phyloP scores from a whole-genome alignment of 2,329 filamentous ascomycete species.

The Colletotrichum musae region DNA sequence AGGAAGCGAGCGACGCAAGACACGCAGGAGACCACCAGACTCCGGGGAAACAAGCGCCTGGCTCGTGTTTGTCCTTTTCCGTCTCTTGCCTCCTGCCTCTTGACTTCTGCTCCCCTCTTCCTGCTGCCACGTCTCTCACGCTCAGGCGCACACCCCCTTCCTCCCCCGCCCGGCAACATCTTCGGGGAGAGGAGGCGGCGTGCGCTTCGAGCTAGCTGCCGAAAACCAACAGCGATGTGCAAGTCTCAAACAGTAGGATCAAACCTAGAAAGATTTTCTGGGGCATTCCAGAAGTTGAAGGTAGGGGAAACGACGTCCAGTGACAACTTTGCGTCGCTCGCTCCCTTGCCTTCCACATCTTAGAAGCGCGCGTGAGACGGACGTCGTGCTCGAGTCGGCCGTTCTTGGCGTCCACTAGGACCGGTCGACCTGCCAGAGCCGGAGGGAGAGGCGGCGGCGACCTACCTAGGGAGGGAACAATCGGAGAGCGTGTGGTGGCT shows the following conservation, averaged over 20 bases:
- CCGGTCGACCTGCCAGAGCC: slow-evolving; percentile 17
- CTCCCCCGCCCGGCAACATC: not conserved
- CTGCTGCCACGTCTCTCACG: not conserved
- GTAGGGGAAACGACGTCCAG: not conserved
- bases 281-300: slow-evolving; percentile 30
- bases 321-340: slow-evolving; percentile 2
- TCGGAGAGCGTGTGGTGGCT: slow-evolving; percentile 13
- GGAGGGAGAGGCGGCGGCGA: not conserved
- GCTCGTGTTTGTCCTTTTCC: not conserved
- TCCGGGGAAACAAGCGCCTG: slow-evolving; percentile 7
- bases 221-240: slow-evolving; percentile 13
- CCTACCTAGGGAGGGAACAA: not conserved
- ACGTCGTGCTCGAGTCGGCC: not conserved
- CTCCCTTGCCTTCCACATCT: not conserved
- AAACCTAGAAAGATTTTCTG: slow-evolving; percentile 22
- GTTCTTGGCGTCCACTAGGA: slow-evolving; percentile 20
- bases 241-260: slow-evolving; percentile 11
- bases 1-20: slow-evolving; percentile 1
- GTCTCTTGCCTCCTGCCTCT: slow-evolving; percentile 4
- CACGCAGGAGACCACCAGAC: slow-evolving; percentile 9
- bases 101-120: not conserved
- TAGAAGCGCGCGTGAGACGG: slow-evolving; percentile 7
- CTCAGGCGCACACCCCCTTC: not conserved
- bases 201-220: slow-evolving; percentile 8
- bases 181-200: not conserved